Evolutionary conservation across 148 eudicot species (phyloP).

Genomic region (Vaccinium darrowii): DNA sequence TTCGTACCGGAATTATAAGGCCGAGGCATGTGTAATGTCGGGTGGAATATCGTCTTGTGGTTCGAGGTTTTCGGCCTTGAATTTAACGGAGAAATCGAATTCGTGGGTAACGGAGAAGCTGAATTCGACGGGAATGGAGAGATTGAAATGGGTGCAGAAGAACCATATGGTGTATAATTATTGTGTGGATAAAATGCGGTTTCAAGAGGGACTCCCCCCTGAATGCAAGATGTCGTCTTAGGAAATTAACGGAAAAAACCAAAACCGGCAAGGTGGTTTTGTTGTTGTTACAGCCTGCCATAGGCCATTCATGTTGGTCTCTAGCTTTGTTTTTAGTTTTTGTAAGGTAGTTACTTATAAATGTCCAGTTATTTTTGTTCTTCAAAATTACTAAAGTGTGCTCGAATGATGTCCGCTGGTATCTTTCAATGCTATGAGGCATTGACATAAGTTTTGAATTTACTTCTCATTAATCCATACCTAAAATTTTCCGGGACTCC

Average conservation of each 20-base stretch:
- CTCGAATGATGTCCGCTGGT: neutral
- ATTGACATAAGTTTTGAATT: neutral
- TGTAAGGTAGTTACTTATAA: neutral
- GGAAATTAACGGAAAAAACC: neutral
- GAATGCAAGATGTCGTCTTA: conserved; percentile 24
- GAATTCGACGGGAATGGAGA: conserved; percentile 11
- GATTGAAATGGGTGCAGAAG: conserved; percentile 28
- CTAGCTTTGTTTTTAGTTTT: neutral
- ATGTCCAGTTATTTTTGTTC: neutral
- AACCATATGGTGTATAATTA: conserved; percentile 27
- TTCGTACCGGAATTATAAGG: conserved; percentile 19
- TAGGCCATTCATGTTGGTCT: neutral
- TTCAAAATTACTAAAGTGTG: neutral
- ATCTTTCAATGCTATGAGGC: neutral
- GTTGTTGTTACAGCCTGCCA: neutral
- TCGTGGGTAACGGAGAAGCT: conserved; percentile 16
- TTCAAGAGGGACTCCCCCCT: conserved; percentile 24
- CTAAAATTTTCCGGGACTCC: too few relatives aligned
- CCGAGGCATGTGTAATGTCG: conserved; percentile 17
- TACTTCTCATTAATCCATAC: too few relatives aligned
- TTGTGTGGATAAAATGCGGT: conserved; percentile 24
- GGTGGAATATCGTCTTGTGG: conserved; percentile 13
- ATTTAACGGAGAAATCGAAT: neutral
- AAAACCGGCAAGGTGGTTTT: neutral
- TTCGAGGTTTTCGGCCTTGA: neutral